Evolutionary conservation across 352 stramenopile genomes (phyloP).

Genomic region (Paralagenidium karlingii): DNA sequence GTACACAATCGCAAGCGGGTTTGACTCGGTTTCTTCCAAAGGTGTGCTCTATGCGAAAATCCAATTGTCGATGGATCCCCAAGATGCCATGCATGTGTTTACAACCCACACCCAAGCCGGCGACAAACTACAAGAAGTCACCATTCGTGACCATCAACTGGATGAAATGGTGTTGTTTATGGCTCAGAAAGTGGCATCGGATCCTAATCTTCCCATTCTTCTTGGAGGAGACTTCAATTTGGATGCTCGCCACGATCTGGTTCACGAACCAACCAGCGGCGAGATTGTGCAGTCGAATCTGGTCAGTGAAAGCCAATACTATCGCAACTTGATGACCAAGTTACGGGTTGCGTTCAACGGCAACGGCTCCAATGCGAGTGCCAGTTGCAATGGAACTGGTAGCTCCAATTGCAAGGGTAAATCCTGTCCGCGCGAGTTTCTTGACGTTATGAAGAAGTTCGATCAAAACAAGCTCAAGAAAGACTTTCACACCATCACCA

Average conservation of each 20-base stretch:
- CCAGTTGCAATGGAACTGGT: neutral
- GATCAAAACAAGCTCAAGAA: constrained; percentile 31
- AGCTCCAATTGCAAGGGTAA: too few relatives aligned
- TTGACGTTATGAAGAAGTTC: constrained; percentile 62
- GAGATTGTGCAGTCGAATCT: constrained; percentile 9
- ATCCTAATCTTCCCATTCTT: constrained; percentile 40
- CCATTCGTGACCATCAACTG: constrained; percentile 44
- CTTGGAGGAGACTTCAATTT: constrained; percentile 76
- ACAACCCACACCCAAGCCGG: constrained; percentile 76
- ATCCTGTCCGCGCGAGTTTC: constrained; percentile 18
- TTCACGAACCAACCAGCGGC: constrained; percentile 17
- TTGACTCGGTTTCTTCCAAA: constrained; percentile 62
- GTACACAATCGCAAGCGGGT: constrained; percentile 39
- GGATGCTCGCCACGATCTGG: constrained; percentile 57
- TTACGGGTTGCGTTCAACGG: constrained; percentile 25
- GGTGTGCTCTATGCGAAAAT: constrained; percentile 65
- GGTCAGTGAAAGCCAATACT: constrained; percentile 46
- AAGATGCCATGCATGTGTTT: constrained; percentile 70
- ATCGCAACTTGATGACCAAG: constrained; percentile 37
- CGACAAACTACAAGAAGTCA: constrained; percentile 25
- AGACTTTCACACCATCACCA: constrained; percentile 60
- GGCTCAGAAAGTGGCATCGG: constrained; percentile 11
- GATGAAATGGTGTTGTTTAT: constrained; percentile 55
- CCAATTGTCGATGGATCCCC: constrained; percentile 50
- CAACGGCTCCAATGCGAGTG: too few relatives aligned